A percentile compares a stretch with the other conserved stretches of the same genome.
Evolutionary conservation across 2,329 filamentous ascomycete species (phyloP).

Genomic region (Pseudopyricularia javanii): DNA sequence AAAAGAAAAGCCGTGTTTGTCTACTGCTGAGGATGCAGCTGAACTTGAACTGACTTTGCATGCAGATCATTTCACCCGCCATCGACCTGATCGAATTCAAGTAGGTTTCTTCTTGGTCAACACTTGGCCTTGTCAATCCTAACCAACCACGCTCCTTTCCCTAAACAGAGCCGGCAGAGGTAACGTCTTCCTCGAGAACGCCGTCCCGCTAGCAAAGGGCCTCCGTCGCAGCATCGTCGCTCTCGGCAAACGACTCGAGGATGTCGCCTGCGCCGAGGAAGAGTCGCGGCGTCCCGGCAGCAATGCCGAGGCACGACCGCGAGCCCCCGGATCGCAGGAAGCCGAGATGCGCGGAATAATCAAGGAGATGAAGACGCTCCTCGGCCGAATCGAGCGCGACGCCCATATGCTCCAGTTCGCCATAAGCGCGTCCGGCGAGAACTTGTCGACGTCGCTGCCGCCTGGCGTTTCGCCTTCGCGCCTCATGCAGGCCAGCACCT

Average conservation of each 20-base stretch:
- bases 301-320: slow-evolving; percentile 26
- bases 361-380: slow-evolving; percentile 59
- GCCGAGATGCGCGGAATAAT: slow-evolving; percentile 59
- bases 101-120: slow-evolving; percentile 25
- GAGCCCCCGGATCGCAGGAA: slow-evolving; percentile 43
- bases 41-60: neutral
- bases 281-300: slow-evolving; percentile 18
- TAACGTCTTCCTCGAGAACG: slow-evolving; percentile 61
- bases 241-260: slow-evolving; percentile 63
- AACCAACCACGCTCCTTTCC: neutral
- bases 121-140: neutral
- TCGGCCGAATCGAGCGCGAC: slow-evolving; percentile 75
- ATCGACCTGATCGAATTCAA: slow-evolving; percentile 90
- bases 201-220: slow-evolving; percentile 69
- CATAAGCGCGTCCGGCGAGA: slow-evolving; percentile 87
- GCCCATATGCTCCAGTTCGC: slow-evolving; percentile 87
- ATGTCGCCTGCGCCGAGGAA: slow-evolving; percentile 54
- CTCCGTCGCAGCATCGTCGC: slow-evolving; percentile 73
- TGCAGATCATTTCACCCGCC: slow-evolving; percentile 71
- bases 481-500: slow-evolving; percentile 82
- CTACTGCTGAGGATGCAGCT: neutral
- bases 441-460: slow-evolving; percentile 66
- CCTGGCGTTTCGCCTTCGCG: slow-evolving; percentile 80
- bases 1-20: neutral
- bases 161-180: slow-evolving; percentile 32